phyloP scores from a whole-genome alignment of 768 basidiomycete species.

The Flagelloscypha sp. region DNA sequence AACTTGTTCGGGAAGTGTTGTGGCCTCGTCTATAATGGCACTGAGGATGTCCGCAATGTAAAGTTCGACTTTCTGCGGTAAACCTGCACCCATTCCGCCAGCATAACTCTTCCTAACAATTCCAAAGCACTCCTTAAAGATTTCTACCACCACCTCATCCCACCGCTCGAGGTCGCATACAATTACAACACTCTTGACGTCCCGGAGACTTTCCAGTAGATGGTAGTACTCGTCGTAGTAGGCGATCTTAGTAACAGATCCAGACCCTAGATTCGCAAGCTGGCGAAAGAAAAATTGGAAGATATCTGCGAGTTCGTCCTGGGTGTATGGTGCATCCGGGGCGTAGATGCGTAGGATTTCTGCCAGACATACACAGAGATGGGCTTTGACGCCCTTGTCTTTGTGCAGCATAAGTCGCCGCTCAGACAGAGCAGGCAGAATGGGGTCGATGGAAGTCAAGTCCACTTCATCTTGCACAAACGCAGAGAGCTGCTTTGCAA shows the following conservation, averaged over 20 bases:
- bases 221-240: constrained; percentile 94
- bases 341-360: constrained; percentile 92
- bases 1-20: constrained; percentile 67
- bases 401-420: constrained; percentile 84
- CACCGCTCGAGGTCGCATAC: constrained; percentile 85
- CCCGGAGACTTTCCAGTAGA: constrained; percentile 86
- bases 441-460: constrained; percentile 54
- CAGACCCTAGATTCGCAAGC: constrained; percentile 65
- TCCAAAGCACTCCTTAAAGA: constrained; percentile 78
- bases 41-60: constrained; percentile 87
- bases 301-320: constrained; percentile 83
- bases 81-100: too few relatives aligned
- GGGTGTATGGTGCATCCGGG: constrained; percentile 93
- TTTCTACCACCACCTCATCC: constrained; percentile 75
- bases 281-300: constrained; percentile 95
- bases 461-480: constrained; percentile 88
- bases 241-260: constrained; percentile 65
- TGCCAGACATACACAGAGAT: constrained; percentile 88
- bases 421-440: constrained; percentile 73
- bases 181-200: constrained; percentile 90
- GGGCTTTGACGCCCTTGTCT: constrained; percentile 93
- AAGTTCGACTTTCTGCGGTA: constrained; percentile 75
- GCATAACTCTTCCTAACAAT: constrained; percentile 63
- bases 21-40: constrained; percentile 82
- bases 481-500: constrained; percentile 69